phyloP scores from a whole-genome alignment of 2,329 filamentous ascomycete species.

The Aureobasidium vineae region DNA sequence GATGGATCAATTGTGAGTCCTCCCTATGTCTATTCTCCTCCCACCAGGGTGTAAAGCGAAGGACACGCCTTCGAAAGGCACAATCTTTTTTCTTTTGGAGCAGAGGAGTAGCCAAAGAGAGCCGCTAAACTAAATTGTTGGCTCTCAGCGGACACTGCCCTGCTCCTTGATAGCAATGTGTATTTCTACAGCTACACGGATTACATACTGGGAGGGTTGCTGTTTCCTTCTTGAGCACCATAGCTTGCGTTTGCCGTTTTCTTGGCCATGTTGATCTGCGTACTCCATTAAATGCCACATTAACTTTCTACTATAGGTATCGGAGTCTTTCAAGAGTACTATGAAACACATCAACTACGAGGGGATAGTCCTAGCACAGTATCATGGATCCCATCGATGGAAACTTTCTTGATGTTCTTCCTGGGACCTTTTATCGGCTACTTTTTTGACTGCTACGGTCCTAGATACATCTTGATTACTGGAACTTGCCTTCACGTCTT shows the following conservation, averaged over 20 bases:
- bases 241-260: not conserved
- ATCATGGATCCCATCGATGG: constrained; percentile 49
- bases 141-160: too few relatives aligned
- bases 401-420: constrained; percentile 55
- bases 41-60: too few relatives aligned
- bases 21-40: too few relatives aligned
- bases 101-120: too few relatives aligned
- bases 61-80: too few relatives aligned
- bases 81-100: too few relatives aligned
- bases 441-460: constrained; percentile 62
- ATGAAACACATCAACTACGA: constrained; percentile 44
- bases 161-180: too few relatives aligned
- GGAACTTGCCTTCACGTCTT: constrained; percentile 60
- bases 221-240: not conserved
- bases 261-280: not conserved
- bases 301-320: constrained; percentile 32
- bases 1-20: constrained; percentile 43
- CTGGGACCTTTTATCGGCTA: constrained; percentile 61
- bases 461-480: constrained; percentile 53
- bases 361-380: constrained; percentile 43
- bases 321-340: constrained; percentile 50
- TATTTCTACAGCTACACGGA: too few relatives aligned
- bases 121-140: too few relatives aligned
- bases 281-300: not conserved
- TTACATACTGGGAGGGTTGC: constrained; percentile 18